These are phyloP conservation scores for Eragrostis curvula DNA, from an alignment of 176 grass and related monocot genomes.

Conservation along the genomic window DNA sequence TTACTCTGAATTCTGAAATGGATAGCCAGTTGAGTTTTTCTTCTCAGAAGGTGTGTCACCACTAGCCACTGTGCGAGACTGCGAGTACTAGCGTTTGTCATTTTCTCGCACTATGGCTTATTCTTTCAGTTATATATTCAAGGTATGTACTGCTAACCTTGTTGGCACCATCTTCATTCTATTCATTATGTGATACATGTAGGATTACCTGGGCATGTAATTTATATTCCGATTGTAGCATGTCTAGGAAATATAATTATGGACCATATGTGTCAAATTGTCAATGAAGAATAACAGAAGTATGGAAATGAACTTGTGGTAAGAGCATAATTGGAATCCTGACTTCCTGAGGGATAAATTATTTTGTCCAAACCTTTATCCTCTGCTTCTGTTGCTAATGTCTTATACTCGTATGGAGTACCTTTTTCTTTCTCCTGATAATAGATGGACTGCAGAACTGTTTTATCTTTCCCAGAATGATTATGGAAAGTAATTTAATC, in stretches of 20 bases:
- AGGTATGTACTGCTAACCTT: constrained; percentile 30
- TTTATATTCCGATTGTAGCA: constrained; percentile 1
- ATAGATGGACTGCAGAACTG: not conserved
- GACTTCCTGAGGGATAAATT: not conserved
- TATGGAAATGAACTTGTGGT: not conserved
- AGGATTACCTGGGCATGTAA: not conserved
- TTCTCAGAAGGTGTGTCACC: constrained; percentile 17
- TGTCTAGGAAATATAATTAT: constrained; percentile 18
- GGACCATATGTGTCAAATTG: not conserved
- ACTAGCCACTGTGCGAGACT: not conserved
- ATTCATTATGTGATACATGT: not conserved
- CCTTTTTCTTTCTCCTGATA: not conserved
- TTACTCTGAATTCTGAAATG: not conserved
- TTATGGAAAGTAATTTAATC: constrained; percentile 33
- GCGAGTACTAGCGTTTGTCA: not conserved
- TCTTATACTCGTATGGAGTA: constrained; percentile 4
- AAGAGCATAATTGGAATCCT: not conserved
- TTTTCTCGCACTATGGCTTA: not conserved
- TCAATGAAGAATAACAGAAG: not conserved
- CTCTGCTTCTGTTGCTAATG: not conserved
- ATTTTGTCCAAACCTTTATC: not conserved
- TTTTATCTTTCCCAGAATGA: constrained; percentile 30
- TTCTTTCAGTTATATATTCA: constrained; percentile 10
- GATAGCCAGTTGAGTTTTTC: constrained; percentile 30
- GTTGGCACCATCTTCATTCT: not conserved